A percentile compares a stretch with the other conserved stretches of the same genome.
Evolutionary conservation across 2,329 filamentous ascomycete genomes (phyloP).

Genomic region (Juglanconis sp.): DNA sequence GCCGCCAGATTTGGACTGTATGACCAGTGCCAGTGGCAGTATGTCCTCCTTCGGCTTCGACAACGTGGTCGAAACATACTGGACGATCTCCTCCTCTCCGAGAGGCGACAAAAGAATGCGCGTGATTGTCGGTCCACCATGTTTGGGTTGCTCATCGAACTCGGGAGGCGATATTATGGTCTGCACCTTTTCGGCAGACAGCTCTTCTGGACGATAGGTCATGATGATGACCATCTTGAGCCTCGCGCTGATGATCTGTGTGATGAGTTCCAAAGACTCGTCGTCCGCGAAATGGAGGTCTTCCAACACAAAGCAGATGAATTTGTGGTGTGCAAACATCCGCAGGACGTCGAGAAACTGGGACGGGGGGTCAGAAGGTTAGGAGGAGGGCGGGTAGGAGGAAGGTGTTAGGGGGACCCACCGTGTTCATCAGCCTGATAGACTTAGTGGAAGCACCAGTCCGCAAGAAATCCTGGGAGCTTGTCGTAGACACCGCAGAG

Average conservation of each 20-base stretch:
- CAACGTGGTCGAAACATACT: conserved; percentile 80
- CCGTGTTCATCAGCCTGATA: conserved; percentile 76
- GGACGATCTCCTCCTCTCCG: conserved; percentile 72
- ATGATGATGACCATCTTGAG: conserved; percentile 81
- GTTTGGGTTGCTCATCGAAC: conserved; percentile 45
- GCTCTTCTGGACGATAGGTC: conserved; percentile 68
- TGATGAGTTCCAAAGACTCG: conserved; percentile 80
- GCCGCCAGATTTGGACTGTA: conserved; percentile 83
- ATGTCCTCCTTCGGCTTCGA: conserved; percentile 71
- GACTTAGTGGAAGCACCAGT: conserved; percentile 57
- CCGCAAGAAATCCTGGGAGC: conserved; percentile 58
- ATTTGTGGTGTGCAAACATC: conserved; percentile 76
- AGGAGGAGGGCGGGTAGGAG: neutral
- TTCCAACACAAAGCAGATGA: conserved; percentile 85
- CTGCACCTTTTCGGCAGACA: conserved; percentile 53
- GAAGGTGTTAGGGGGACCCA: neutral
- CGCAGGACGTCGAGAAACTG: conserved; percentile 76
- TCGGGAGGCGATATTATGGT: conserved; percentile 53
- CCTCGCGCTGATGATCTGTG: conserved; percentile 73
- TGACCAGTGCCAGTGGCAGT: conserved; percentile 73
- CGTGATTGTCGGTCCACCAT: conserved; percentile 58
- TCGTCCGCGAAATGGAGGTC: conserved; percentile 88
- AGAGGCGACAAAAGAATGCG: conserved; percentile 71
- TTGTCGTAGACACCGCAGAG: conserved; percentile 41
- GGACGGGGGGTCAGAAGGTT: neutral